phyloP scores from a whole-genome alignment of 73 alveolate species.

The Breviolum minutum region DNA sequence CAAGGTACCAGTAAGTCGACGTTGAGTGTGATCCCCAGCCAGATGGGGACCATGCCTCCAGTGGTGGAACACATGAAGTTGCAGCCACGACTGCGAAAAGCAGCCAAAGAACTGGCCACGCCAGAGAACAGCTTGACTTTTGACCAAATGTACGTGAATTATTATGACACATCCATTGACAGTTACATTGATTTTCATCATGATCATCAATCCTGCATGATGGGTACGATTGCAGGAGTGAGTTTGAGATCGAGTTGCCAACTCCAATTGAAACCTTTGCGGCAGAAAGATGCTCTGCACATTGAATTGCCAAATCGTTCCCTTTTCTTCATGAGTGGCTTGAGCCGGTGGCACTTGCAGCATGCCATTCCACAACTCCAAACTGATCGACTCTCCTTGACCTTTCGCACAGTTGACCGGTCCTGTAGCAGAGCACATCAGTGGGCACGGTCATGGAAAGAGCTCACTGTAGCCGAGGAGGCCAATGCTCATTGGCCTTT shows the following conservation, averaged over 20 bases:
- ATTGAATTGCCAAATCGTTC: slow-evolving; percentile 34
- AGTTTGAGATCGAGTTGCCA: neutral
- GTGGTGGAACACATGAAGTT: slow-evolving; percentile 38
- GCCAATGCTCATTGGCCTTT: slow-evolving; percentile 64
- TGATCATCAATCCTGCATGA: slow-evolving; percentile 55
- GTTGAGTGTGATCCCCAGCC: slow-evolving; percentile 49
- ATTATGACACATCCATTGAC: slow-evolving; percentile 54
- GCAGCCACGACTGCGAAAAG: slow-evolving; percentile 6
- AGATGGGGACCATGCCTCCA: slow-evolving; percentile 39
- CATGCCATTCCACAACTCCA: slow-evolving; percentile 37
- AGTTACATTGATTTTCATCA: slow-evolving; percentile 53
- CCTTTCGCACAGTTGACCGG: slow-evolving; percentile 67
- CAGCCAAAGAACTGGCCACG: neutral
- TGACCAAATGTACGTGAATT: slow-evolving; percentile 47
- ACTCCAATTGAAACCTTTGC: neutral
- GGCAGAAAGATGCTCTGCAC: neutral
- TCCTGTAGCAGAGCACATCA: neutral
- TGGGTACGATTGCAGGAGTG: slow-evolving; percentile 50
- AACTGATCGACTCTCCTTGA: slow-evolving; percentile 41
- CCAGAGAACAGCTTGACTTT: neutral
- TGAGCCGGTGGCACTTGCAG: slow-evolving; percentile 84
- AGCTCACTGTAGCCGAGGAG: neutral
- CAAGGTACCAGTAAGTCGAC: slow-evolving; percentile 51
- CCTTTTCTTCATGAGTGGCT: slow-evolving; percentile 67
- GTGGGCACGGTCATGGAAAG: slow-evolving; percentile 22